These are phyloP conservation scores for Hydrangea macrophylla DNA, from an alignment of 148 eudicot genomes.

Conservation along the genomic window DNA sequence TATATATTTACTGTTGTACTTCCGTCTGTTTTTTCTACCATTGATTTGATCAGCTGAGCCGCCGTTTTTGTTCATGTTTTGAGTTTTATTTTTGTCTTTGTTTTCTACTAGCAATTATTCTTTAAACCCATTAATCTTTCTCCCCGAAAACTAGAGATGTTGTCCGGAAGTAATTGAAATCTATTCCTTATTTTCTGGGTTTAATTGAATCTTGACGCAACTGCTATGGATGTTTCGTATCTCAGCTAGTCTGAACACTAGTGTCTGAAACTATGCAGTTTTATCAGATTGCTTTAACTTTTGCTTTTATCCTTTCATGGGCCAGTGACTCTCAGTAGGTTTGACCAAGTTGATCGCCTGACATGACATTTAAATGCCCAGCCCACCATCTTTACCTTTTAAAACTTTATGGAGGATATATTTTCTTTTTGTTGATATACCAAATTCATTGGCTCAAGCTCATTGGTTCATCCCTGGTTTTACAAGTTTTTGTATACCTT, in stretches of 20 bases:
- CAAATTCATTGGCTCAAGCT: too few relatives aligned
- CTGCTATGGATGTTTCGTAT: background rate
- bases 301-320: conserved; percentile 24
- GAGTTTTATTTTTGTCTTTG: conserved; percentile 1
- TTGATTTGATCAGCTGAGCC: conserved; percentile 45
- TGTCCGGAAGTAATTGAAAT: conserved; percentile 14
- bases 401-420: too few relatives aligned
- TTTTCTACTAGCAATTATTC: background rate
- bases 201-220: background rate
- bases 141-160: background rate
- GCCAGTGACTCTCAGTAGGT: conserved; percentile 20
- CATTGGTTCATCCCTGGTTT: too few relatives aligned
- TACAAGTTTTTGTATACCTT: too few relatives aligned
- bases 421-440: too few relatives aligned
- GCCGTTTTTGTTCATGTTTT: conserved; percentile 27
- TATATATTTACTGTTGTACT: conserved; percentile 29
- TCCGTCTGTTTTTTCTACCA: conserved; percentile 20
- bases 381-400: conserved; percentile 30
- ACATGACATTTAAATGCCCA: conserved; percentile 22
- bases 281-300: conserved; percentile 26
- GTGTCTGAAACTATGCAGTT: conserved; percentile 27
- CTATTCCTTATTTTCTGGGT: conserved; percentile 8
- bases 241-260: conserved; percentile 37
- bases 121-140: conserved; percentile 1
- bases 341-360: conserved; percentile 67